phyloP scores from a whole-genome alignment of 116 monocot genomes.

The Phalaenopsis hybrid region DNA sequence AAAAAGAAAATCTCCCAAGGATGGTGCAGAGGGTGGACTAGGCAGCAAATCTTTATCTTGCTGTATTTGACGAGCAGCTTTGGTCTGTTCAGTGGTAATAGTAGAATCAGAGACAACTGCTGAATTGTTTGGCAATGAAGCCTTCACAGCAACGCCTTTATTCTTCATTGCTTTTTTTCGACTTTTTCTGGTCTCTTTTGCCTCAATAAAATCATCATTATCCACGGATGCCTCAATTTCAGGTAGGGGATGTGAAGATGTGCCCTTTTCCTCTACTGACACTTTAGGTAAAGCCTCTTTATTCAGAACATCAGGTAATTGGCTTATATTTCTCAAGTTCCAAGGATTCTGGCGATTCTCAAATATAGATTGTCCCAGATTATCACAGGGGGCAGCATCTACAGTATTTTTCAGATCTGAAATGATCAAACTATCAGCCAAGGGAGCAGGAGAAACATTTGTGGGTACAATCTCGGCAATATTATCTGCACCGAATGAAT shows the following conservation, averaged over 20 bases:
- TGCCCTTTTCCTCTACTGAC: conserved; percentile 22
- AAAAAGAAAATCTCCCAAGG: conserved; percentile 81
- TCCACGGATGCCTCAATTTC: conserved; percentile 18
- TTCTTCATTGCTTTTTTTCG: conserved; percentile 77
- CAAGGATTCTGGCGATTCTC: conserved; percentile 10
- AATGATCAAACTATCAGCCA: no score
- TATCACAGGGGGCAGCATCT: conserved; percentile 21
- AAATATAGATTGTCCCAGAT: neutral
- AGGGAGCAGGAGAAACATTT: conserved; percentile 18
- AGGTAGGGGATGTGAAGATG: conserved; percentile 15
- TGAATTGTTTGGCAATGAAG: conserved; percentile 37
- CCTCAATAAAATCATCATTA: conserved; percentile 82
- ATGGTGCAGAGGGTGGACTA: conserved; percentile 61
- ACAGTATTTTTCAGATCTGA: conserved; percentile 30
- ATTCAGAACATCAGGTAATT: conserved; percentile 72
- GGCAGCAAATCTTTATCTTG: conserved; percentile 51
- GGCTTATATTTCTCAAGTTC: conserved; percentile 37
- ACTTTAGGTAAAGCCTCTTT: conserved; percentile 68
- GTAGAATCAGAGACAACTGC: conserved; percentile 28
- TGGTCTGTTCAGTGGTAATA: conserved; percentile 38
- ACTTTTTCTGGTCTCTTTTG: conserved; percentile 78
- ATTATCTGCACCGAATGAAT: conserved; percentile 20
- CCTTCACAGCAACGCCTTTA: conserved; percentile 50
- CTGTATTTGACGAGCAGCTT: conserved; percentile 29
- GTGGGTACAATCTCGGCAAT: conserved; percentile 10